Evolutionary conservation across 2,329 filamentous ascomycete genomes (phyloP), one percentile per base, ranked within the genome.

Genomic region (Metarhizium sp.): DNA sequence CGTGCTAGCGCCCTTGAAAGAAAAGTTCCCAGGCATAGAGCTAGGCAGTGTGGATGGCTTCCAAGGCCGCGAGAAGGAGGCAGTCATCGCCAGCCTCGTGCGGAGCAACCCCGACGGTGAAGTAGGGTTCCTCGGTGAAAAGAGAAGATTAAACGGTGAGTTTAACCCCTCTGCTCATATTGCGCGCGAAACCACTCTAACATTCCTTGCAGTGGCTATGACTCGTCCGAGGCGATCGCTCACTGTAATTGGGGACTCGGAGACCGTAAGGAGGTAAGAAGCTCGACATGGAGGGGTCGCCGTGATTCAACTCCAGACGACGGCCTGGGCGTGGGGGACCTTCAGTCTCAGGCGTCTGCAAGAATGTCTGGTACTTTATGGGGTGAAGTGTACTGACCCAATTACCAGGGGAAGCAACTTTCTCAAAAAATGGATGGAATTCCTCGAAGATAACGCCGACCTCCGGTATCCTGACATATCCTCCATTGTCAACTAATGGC

Each of bases 41-140:
- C 78, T 99, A n/a, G 94, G 94, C 38, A 96, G 90, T 64, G 90
- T 99, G 2, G 94, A 99, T 70, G 94, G 92, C 2, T 99, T 99
- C 68, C 94, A 99, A 70, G 94, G 94, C 38, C 84, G 94, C 18
- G 94, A 99, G 71, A 99, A 99, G 71, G 94, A 99, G 70, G 94
- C 90, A 2, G 86, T 99, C 16, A 81, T 99, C 43, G 86, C 99
- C 52, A 95, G 87, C 69, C 79, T 97, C n/a, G 94, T 99, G 55
- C 81, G 94, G 61, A 96, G 92, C 71, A 99, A 99, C 67, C 62
- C 83, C 6, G 82, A 91, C 51, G 84, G 86, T 52, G 91, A 97
- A 68, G 92, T 97, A 14, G 94, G 94, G 10, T 99, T 99, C 66
- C 74, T 99, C 42, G 90, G 84, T 14, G 94, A 99, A 73, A 95